Conservation (phyloP, 305 asterid species). For the Solanum hybrid region DNA sequence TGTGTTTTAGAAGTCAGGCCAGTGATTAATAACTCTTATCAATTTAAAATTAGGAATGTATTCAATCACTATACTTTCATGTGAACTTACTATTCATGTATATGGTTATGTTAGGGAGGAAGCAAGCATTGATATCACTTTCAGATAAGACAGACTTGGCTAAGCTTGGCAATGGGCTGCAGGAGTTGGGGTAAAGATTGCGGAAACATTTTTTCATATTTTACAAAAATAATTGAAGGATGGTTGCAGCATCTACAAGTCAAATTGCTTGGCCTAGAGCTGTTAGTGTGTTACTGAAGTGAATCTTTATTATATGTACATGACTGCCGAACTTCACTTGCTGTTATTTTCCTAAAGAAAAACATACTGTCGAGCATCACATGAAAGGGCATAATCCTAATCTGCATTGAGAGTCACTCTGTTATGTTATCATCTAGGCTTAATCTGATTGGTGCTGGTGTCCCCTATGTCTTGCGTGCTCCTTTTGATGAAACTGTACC, state of each 20-base stretch:
- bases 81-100: not conserved
- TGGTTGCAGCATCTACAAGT: not conserved
- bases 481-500: not conserved
- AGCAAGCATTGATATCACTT: slow-evolving; percentile 71
- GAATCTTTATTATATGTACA: not conserved
- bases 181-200: slow-evolving; percentile 60
- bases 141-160: slow-evolving; percentile 81
- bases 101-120: slow-evolving; percentile 43
- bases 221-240: not conserved
- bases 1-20: not conserved
- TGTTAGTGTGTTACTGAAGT: not conserved
- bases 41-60: not conserved
- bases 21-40: not conserved
- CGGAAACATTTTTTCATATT: not conserved
- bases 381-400: not conserved
- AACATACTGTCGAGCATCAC: not conserved
- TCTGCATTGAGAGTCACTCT: not conserved
- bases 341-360: not conserved
- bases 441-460: not conserved
- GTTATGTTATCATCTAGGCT: not conserved
- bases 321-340: not conserved
- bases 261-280: not conserved
- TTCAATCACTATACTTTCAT: not conserved
- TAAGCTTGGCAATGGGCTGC: slow-evolving; percentile 71
- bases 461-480: not conserved